These are phyloP conservation scores for Senna siamea DNA, from an alignment of 306 rosid species.

Conservation along the genomic window DNA sequence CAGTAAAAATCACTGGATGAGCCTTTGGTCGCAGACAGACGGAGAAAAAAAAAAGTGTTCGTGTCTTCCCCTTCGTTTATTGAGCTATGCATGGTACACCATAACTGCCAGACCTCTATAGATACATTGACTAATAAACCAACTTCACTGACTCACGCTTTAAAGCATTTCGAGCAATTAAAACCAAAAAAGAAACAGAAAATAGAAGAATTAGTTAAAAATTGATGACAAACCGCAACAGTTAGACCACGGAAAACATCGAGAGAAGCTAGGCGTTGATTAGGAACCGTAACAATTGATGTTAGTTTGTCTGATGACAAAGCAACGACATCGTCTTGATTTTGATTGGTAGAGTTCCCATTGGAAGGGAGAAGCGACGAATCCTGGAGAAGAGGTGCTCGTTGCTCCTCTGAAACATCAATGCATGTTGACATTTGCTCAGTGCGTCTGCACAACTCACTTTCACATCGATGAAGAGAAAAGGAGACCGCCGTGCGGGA, in stretches of 20 bases:
- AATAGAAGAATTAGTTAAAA: background rate
- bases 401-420: constrained; percentile 44
- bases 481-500: background rate
- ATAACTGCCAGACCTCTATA: background rate
- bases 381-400: constrained; percentile 46
- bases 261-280: constrained; percentile 73
- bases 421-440: constrained; percentile 46
- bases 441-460: background rate
- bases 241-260: constrained; percentile 86
- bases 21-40: background rate
- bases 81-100: background rate
- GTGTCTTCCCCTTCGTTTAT: background rate
- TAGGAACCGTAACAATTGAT: constrained; percentile 40
- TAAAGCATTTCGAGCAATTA: background rate
- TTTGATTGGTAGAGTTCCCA: constrained; percentile 24
- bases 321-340: constrained; percentile 39
- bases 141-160: too few relatives aligned
- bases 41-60: background rate
- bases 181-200: background rate
- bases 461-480: background rate
- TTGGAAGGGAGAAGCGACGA: constrained; percentile 2
- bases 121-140: background rate
- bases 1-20: constrained; percentile 10
- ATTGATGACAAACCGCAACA: constrained; percentile 58
- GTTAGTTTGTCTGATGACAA: constrained; percentile 38